phyloP scores from a whole-genome alignment of 495 filamentous ascomycete species.

The Penicillium waksmanii region DNA sequence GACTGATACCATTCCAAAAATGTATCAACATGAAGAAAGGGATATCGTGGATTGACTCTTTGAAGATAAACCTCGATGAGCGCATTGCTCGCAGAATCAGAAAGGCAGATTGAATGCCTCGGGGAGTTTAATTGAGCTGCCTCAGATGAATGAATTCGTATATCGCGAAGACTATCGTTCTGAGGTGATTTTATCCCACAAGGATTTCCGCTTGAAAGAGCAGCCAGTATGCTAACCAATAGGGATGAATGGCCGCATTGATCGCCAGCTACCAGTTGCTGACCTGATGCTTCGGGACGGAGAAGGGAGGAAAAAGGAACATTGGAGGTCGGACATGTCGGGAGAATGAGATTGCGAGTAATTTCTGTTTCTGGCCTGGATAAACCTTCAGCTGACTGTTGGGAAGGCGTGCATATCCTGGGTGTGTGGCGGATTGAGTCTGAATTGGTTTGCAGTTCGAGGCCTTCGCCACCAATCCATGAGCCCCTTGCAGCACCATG shows the following conservation, averaged over 20 bases:
- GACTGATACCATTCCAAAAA: conserved; percentile 25
- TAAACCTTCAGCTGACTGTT: background rate
- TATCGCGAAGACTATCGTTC: background rate
- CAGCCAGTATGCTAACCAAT: conserved; percentile 17
- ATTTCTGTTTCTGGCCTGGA: background rate
- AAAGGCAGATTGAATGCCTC: background rate
- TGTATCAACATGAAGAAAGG: conserved; percentile 24
- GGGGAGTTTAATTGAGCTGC: background rate
- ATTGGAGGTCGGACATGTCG: background rate
- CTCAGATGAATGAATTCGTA: background rate
- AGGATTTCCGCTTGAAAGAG: conserved; percentile 8
- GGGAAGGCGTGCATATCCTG: background rate
- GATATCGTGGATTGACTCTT: conserved; percentile 29
- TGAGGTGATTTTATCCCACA: background rate
- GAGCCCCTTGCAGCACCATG: background rate
- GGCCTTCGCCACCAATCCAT: background rate
- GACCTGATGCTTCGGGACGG: background rate
- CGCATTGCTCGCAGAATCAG: conserved; percentile 9
- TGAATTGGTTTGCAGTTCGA: background rate
- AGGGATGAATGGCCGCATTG: conserved; percentile 15
- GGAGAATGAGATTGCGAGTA: conserved; percentile 1
- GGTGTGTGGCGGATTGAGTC: background rate
- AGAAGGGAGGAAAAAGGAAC: background rate
- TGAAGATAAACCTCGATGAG: conserved; percentile 24
- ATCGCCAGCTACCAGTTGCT: background rate